Percentiles rank a stretch among this genome's conserved stretches.
Conservation (phyloP, 2,329 filamentous ascomycete genomes). For the Diaporthe nobilis region DNA sequence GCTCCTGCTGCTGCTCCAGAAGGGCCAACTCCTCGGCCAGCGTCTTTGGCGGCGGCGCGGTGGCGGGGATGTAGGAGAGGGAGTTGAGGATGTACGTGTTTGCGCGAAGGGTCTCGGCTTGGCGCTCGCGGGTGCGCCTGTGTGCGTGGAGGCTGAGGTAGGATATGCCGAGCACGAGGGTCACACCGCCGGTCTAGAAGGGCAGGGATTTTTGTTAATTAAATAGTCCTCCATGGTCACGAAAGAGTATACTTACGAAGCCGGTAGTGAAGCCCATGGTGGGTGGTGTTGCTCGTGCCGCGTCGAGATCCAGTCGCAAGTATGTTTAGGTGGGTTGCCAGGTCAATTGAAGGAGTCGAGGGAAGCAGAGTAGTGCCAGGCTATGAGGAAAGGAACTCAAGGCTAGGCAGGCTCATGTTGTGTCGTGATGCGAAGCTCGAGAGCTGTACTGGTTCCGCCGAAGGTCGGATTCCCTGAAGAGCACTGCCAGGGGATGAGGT, state of each 20-base stretch:
- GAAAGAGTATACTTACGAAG: conserved; percentile 70
- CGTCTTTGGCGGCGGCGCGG: conserved; percentile 58
- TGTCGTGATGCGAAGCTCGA: not conserved
- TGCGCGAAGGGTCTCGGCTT: conserved; percentile 69
- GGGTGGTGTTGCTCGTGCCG: conserved; percentile 38
- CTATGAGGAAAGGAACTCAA: not conserved
- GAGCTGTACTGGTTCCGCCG: not conserved
- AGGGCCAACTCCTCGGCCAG: conserved; percentile 41
- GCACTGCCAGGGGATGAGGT: conserved; percentile 36
- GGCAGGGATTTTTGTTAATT: conserved; percentile 35
- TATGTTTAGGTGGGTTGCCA: conserved; percentile 45
- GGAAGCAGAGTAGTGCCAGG: not conserved
- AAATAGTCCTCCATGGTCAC: not conserved
- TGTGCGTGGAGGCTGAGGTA: conserved; percentile 81
- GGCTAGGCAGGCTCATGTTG: not conserved
- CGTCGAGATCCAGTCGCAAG: conserved; percentile 27
- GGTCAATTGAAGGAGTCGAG: conserved; percentile 1
- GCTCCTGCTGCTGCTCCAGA: conserved; percentile 41
- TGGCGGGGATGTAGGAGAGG: conserved; percentile 63
- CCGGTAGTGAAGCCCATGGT: conserved; percentile 81
- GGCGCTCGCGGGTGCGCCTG: conserved; percentile 74
- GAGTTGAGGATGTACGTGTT: conserved; percentile 69
- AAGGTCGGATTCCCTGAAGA: not conserved
- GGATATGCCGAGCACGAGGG: conserved; percentile 79
- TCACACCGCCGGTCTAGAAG: conserved; percentile 78